Percentiles rank a stretch among this genome's conserved stretches.
phyloP scores from a whole-genome alignment of 1,284 basidiomycete species.

The Sphagnurus paluster region DNA sequence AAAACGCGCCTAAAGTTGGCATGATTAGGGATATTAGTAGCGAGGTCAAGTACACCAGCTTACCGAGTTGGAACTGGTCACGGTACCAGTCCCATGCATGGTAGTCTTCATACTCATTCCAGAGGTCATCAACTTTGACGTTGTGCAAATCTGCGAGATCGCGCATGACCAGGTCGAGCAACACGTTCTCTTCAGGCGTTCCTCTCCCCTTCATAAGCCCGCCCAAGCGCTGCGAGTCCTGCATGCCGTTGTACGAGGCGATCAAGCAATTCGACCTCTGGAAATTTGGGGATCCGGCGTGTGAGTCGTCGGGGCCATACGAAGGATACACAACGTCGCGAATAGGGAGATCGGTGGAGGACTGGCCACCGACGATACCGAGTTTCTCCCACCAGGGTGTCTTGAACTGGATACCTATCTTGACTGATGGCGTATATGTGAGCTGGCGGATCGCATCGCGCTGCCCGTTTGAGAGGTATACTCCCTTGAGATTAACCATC shows the following conservation, averaged over 20 bases:
- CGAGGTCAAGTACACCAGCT: background rate
- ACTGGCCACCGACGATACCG: slow-evolving; percentile 24
- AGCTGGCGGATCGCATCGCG: slow-evolving; percentile 28
- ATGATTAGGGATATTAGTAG: background rate
- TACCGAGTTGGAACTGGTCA: slow-evolving; percentile 20
- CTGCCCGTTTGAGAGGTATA: slow-evolving; percentile 24
- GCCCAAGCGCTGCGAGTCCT: slow-evolving; percentile 23
- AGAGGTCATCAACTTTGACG: slow-evolving; percentile 13
- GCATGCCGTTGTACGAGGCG: slow-evolving; percentile 20
- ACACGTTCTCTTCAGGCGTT: slow-evolving; percentile 18
- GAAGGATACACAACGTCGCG: slow-evolving; percentile 34
- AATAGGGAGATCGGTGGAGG: slow-evolving; percentile 29
- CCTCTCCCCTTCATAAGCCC: slow-evolving; percentile 19
- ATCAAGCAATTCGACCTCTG: slow-evolving; percentile 20
- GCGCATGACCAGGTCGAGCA: slow-evolving; percentile 19
- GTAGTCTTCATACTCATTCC: slow-evolving; percentile 17
- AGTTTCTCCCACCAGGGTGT: slow-evolving; percentile 31
- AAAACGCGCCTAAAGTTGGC: slow-evolving; percentile 16
- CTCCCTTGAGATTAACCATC: slow-evolving; percentile 25
- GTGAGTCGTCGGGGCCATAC: slow-evolving; percentile 17
- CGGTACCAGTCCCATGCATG: slow-evolving; percentile 20
- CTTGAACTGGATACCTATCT: slow-evolving; percentile 34
- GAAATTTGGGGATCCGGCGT: background rate
- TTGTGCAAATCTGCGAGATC: slow-evolving; percentile 23
- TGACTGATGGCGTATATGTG: slow-evolving; percentile 28